These are phyloP conservation scores for Pseudopyrenochaeta lycopersici DNA, from an alignment of 2,329 filamentous ascomycete species.

Conservation along the genomic window DNA sequence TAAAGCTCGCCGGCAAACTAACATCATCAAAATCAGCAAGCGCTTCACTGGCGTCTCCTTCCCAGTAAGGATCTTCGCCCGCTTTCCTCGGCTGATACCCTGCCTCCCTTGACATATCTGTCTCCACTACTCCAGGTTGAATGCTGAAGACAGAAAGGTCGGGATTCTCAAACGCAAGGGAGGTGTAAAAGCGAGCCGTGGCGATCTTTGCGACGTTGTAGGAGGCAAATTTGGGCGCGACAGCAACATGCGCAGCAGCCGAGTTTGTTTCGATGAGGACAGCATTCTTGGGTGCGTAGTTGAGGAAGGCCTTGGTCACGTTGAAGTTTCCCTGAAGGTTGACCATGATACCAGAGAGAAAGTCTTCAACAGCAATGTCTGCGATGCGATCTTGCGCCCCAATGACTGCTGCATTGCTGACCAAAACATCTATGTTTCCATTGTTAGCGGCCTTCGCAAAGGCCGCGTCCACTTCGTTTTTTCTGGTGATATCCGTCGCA, in stretches of 20 bases:
- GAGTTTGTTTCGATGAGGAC: slow-evolving; percentile 33
- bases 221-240: slow-evolving; percentile 15
- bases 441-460: slow-evolving; percentile 21
- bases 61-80: slow-evolving; percentile 24
- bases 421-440: slow-evolving; percentile 29
- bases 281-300: slow-evolving; percentile 20
- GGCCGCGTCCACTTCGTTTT: slow-evolving; percentile 23
- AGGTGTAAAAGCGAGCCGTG: slow-evolving; percentile 46
- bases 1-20: slow-evolving; percentile 23
- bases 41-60: neutral
- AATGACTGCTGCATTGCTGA: slow-evolving; percentile 30
- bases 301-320: slow-evolving; percentile 32
- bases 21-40: slow-evolving; percentile 3
- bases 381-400: slow-evolving; percentile 11
- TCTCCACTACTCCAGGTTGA: slow-evolving; percentile 55
- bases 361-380: slow-evolving; percentile 10
- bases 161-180: slow-evolving; percentile 49
- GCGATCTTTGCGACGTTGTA: slow-evolving; percentile 52
- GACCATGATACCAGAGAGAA: slow-evolving; percentile 14
- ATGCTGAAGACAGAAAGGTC: slow-evolving; percentile 49
- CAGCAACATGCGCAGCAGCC: slow-evolving; percentile 21
- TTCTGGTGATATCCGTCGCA: slow-evolving; percentile 26
- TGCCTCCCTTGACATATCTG: slow-evolving; percentile 42
- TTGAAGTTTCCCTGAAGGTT: slow-evolving; percentile 29
- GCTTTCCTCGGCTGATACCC: slow-evolving; percentile 19